Percentiles rank a stretch among this genome's conserved stretches.
Conservation (phyloP, 176 grass and related monocot species). For the Alopecurus myosuroides region DNA sequence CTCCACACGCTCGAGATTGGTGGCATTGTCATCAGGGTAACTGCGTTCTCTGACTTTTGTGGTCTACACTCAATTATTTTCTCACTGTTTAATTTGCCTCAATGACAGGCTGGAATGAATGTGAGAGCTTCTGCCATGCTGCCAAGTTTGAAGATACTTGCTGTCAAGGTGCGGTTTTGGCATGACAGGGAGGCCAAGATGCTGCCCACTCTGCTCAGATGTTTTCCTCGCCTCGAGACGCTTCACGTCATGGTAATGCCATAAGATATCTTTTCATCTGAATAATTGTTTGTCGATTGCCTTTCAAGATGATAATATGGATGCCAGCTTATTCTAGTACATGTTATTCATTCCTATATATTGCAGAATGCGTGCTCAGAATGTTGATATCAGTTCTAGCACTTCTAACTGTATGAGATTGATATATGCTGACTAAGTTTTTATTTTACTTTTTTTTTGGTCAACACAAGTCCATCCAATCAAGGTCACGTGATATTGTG, state of each 20-base stretch:
- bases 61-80: neutral
- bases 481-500: neutral
- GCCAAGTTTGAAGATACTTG: constrained; percentile 23
- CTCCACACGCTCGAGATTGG: constrained; percentile 28
- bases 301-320: neutral
- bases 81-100: neutral
- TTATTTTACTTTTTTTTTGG: too few relatives aligned
- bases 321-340: neutral
- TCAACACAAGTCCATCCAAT: neutral
- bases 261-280: neutral
- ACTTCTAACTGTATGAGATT: neutral
- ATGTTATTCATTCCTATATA: neutral
- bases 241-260: constrained; percentile 21
- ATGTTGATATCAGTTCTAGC: neutral
- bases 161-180: constrained; percentile 10
- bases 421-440: neutral
- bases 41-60: neutral
- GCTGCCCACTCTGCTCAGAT: constrained; percentile 8
- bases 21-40: constrained; percentile 24
- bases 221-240: constrained; percentile 28
- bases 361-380: neutral
- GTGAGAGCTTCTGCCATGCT: constrained; percentile 2
- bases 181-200: constrained; percentile 8
- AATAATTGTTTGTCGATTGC: neutral
- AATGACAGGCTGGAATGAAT: constrained; percentile 8